Conservation (phyloP, 2,329 filamentous ascomycete species). For the Leptographium wingfieldii region DNA sequence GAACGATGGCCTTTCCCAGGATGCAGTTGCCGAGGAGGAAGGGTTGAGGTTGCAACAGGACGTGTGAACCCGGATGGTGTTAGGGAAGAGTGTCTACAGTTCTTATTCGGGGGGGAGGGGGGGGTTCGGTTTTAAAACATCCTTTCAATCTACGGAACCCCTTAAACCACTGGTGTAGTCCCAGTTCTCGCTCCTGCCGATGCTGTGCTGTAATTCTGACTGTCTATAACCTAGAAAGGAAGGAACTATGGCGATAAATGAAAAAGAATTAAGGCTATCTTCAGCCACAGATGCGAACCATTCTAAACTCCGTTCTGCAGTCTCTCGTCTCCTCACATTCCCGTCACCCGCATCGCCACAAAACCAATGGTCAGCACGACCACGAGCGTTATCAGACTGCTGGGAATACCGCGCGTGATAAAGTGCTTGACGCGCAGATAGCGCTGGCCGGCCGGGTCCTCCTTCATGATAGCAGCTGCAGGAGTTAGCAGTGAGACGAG, state of each 20-base stretch:
- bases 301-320: too few species aligned
- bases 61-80: too few species aligned
- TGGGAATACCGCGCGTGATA: slow-evolving; percentile 81
- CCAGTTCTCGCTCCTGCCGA: too few species aligned
- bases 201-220: neutral
- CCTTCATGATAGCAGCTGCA: slow-evolving; percentile 95
- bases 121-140: too few species aligned
- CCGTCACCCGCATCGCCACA: slow-evolving; percentile 62
- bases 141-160: too few species aligned
- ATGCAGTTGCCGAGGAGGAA: too few species aligned
- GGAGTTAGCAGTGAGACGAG: slow-evolving; percentile 8
- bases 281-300: neutral
- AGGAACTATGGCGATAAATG: neutral
- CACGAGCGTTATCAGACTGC: slow-evolving; percentile 65
- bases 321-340: slow-evolving; percentile 16
- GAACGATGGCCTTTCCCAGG: too few species aligned
- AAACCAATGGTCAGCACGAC: slow-evolving; percentile 87
- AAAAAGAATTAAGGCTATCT: neutral
- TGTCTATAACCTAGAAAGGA: neutral
- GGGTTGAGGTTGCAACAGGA: too few species aligned
- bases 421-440: slow-evolving; percentile 93
- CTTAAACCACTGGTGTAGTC: too few species aligned
- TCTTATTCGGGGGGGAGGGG: too few species aligned
- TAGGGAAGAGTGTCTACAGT: too few species aligned
- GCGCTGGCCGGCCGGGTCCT: slow-evolving; percentile 82